Conservation (phyloP, 1,284 basidiomycete genomes). For the Papiliotrema fonsecae region DNA sequence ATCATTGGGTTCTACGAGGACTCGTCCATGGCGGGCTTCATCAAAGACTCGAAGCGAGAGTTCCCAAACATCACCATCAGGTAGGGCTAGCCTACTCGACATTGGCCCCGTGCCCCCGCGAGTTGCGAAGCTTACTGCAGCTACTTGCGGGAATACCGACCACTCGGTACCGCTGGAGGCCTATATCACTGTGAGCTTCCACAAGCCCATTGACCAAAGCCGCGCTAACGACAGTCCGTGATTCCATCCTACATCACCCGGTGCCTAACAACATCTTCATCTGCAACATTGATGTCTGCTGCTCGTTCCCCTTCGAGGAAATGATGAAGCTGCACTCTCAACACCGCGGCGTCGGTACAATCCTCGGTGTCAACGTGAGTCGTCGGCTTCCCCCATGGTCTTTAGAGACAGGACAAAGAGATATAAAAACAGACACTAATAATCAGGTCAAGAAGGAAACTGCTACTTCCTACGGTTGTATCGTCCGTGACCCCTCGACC, state of each 20-base stretch:
- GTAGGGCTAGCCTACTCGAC: conserved; percentile 16
- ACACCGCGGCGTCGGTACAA: conserved; percentile 53
- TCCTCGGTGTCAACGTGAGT: conserved; percentile 50
- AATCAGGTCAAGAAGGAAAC: conserved; percentile 48
- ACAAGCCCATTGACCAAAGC: no score
- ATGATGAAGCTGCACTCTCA: conserved; percentile 50
- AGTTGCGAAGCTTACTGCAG: conserved; percentile 16
- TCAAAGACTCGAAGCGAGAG: conserved; percentile 51
- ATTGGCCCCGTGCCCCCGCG: neutral
- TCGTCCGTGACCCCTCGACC: conserved; percentile 50
- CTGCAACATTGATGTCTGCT: conserved; percentile 54
- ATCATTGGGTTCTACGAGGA: conserved; percentile 55
- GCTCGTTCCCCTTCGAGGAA: conserved; percentile 49
- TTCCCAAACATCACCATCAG: conserved; percentile 51
- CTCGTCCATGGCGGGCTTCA: conserved; percentile 49
- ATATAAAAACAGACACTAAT: no score
- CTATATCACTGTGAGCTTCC: conserved; percentile 42
- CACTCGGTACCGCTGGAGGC: conserved; percentile 52
- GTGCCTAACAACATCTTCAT: conserved; percentile 52
- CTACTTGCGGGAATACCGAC: conserved; percentile 53
- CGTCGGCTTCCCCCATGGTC: neutral
- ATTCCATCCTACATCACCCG: conserved; percentile 50
- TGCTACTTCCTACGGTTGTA: conserved; percentile 51
- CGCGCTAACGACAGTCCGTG: conserved; percentile 49
- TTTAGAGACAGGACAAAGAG: no score